These are phyloP conservation scores for Cryptosporidium andersoni DNA, from an alignment of 169 alveolate genomes.

Conservation along the genomic window DNA sequence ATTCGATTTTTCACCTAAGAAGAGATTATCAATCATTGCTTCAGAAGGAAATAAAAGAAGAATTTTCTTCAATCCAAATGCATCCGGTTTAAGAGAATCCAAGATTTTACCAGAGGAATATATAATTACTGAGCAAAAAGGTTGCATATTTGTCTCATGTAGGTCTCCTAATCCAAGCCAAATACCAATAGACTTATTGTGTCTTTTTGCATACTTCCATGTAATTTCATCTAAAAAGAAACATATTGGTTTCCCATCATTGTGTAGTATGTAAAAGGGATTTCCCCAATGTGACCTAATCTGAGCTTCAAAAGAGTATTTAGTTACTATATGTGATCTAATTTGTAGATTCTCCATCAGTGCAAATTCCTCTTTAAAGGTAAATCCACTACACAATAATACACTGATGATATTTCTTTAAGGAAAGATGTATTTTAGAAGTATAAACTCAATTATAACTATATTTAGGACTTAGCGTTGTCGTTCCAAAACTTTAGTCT, in stretches of 20 bases:
- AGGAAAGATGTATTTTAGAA: too few relatives aligned
- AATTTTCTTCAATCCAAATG: background rate
- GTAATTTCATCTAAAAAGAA: conserved; percentile 1
- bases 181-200: conserved; percentile 45
- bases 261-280: conserved; percentile 7
- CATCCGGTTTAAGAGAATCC: background rate
- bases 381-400: too few relatives aligned
- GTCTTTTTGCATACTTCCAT: conserved; percentile 39
- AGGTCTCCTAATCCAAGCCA: background rate
- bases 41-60: background rate
- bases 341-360: too few relatives aligned
- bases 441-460: too few relatives aligned
- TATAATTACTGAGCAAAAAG: conserved; percentile 26
- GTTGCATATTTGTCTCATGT: background rate
- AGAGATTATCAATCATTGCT: conserved; percentile 4
- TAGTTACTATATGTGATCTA: too few relatives aligned
- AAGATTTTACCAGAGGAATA: conserved; percentile 19
- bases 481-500: too few relatives aligned
- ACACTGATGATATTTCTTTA: too few relatives aligned
- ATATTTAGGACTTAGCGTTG: too few relatives aligned
- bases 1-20: background rate
- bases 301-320: background rate
- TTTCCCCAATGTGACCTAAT: conserved; percentile 44
- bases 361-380: too few relatives aligned
- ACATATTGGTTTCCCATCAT: background rate